Conservation (phyloP, 176 grass and related monocot species). For the Aegilops longissima region DNA sequence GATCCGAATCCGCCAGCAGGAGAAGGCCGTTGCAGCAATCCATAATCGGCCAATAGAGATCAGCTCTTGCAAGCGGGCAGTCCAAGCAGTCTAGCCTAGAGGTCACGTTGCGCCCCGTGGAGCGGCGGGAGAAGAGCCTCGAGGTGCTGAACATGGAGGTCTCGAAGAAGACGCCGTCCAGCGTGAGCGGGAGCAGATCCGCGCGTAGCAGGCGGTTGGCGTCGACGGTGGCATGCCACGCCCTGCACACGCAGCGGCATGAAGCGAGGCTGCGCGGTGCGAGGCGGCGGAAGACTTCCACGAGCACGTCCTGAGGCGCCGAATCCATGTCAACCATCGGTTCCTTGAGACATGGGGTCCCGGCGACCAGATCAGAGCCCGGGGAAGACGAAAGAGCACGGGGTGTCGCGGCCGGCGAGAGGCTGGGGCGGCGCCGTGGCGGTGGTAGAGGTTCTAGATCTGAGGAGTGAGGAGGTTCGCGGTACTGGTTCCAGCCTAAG, state of each 20-base stretch:
- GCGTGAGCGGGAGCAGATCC: not conserved
- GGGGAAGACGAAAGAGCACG: too few species aligned
- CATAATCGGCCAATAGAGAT: not conserved
- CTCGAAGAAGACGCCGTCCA: not conserved
- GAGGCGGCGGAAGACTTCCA: not conserved
- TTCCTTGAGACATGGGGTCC: too few species aligned
- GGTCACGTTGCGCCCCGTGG: not conserved
- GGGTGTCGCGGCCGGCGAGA: too few species aligned
- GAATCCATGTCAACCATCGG: not conserved
- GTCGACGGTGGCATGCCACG: not conserved
- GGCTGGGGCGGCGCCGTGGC: too few species aligned
- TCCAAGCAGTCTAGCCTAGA: not conserved
- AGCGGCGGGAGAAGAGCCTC: not conserved
- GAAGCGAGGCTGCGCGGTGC: not conserved
- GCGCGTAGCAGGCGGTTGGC: not conserved
- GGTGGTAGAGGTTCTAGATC: too few species aligned
- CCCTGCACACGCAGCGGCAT: not conserved
- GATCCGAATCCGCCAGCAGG: too few species aligned
- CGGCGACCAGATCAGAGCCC: too few species aligned
- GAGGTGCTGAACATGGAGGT: not conserved
- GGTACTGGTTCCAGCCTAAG: too few species aligned
- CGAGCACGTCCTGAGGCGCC: not conserved
- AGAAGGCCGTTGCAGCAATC: not conserved
- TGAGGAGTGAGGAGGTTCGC: too few species aligned
- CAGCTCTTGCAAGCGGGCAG: not conserved